Conservation (phyloP, 2,329 filamentous ascomycete species). For the Penicillium sp. region DNA sequence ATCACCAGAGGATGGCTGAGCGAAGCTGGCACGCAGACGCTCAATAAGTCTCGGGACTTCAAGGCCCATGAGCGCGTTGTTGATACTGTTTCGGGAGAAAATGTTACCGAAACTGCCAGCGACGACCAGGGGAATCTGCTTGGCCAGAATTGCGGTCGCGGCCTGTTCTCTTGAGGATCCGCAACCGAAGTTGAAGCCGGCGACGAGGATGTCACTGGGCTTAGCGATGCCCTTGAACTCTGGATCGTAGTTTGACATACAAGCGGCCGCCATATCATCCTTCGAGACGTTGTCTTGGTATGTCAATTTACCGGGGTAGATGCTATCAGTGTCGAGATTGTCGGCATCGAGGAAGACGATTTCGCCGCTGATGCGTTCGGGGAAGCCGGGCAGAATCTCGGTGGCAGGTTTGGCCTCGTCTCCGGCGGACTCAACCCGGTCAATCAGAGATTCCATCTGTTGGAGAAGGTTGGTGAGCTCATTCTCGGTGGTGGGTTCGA, state of each 20-base stretch:
- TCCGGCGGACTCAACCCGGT: constrained; percentile 50
- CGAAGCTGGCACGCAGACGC: constrained; percentile 31
- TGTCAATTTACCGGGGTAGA: constrained; percentile 89
- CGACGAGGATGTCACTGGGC: constrained; percentile 75
- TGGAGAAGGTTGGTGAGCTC: constrained; percentile 70
- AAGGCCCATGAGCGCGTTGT: constrained; percentile 44
- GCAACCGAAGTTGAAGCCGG: constrained; percentile 86
- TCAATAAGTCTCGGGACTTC: constrained; percentile 40
- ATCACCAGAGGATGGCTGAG: constrained; percentile 8
- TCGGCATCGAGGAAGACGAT: constrained; percentile 84
- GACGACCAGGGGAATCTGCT: constrained; percentile 40
- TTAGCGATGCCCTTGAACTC: constrained; percentile 64
- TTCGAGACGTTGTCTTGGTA: constrained; percentile 80
- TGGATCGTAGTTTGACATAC: constrained; percentile 91
- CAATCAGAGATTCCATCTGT: constrained; percentile 64
- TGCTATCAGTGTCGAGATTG: constrained; percentile 88
- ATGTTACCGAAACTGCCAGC: constrained; percentile 43
- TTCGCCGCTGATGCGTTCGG: constrained; percentile 77
- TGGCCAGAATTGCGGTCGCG: constrained; percentile 67
- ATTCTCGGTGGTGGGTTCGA: constrained; percentile 60
- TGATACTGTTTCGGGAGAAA: constrained; percentile 43
- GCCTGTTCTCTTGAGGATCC: constrained; percentile 81
- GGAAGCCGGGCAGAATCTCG: constrained; percentile 81
- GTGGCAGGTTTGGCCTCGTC: constrained; percentile 45
- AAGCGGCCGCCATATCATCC: constrained; percentile 82